These are phyloP conservation scores for Leonotis leonurus DNA, from an alignment of 257 asterid genomes.

Conservation along the genomic window DNA sequence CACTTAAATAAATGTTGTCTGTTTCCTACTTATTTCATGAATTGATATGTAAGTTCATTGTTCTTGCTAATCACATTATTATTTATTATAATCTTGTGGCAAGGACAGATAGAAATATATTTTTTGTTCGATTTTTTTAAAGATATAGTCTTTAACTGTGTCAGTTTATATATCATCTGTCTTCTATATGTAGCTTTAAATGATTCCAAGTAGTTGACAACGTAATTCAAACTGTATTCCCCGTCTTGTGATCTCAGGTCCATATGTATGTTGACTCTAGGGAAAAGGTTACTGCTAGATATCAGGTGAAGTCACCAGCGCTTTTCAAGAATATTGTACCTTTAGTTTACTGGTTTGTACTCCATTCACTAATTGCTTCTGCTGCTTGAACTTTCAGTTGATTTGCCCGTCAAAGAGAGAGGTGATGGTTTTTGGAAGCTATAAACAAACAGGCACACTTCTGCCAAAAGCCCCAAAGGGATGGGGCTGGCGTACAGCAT, in stretches of 20 bases:
- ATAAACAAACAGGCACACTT: constrained; percentile 88
- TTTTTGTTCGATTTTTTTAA: neutral
- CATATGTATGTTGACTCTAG: constrained; percentile 77
- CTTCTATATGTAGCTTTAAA: neutral
- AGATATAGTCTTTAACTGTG: neutral
- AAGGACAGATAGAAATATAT: neutral
- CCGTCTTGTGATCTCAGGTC: constrained; percentile 45
- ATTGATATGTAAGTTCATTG: neutral
- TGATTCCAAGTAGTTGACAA: neutral
- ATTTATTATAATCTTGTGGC: neutral
- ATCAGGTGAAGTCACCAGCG: constrained; percentile 52
- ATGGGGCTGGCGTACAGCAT: constrained; percentile 99
- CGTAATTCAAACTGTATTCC: neutral
- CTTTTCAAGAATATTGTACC: constrained; percentile 1
- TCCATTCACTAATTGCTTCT: neutral
- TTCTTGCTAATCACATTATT: neutral
- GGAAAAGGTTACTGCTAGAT: constrained; percentile 93
- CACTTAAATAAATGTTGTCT: neutral
- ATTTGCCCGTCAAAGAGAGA: constrained; percentile 96
- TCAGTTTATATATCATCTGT: neutral
- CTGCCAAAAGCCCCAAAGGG: constrained; percentile 98
- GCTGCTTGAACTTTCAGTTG: constrained; percentile 39
- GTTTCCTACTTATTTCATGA: neutral
- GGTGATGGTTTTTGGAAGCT: constrained; percentile 95
- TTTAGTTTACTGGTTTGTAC: neutral